Percentiles rank a stretch among this genome's conserved stretches.
Conservation (phyloP, 2,329 filamentous ascomycete species). For the Chaetomium olivaceum region DNA sequence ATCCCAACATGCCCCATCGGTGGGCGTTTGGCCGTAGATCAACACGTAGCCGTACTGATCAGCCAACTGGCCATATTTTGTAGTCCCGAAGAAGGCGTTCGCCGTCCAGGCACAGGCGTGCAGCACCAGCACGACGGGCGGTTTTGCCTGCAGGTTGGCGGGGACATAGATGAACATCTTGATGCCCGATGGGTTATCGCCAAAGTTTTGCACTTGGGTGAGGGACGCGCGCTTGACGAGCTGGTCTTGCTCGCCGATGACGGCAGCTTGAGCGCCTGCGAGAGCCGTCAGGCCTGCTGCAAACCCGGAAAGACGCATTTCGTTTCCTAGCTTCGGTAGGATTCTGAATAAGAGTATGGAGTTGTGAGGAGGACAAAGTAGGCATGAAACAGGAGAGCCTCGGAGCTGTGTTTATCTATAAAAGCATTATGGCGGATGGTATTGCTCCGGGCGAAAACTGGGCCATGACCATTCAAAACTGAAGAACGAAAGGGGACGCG, state of each 20-base stretch:
- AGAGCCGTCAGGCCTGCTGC: background rate
- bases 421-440: background rate
- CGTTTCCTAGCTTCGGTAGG: background rate
- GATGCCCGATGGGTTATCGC: background rate
- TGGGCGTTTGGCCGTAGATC: background rate
- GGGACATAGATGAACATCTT: conserved; percentile 5
- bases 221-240: conserved; percentile 1
- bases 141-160: background rate
- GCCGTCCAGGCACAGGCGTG: background rate
- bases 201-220: conserved; percentile 5
- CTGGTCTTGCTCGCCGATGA: background rate
- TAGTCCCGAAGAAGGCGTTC: background rate
- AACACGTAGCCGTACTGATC: conserved; percentile 1
- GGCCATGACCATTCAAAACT: background rate
- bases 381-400: background rate
- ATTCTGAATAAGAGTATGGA: background rate
- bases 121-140: background rate
- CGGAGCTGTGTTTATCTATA: background rate
- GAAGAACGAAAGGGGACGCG: no score
- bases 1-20: conserved; percentile 4
- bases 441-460: background rate
- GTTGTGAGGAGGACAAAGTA: background rate
- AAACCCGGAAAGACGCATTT: background rate
- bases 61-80: background rate
- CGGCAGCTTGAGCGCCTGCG: background rate